A percentile compares a stretch with the other conserved stretches of the same genome.
These are phyloP conservation scores for Fraxinus angustifolia DNA, from an alignment of 305 asterid genomes.

Conservation along the genomic window DNA sequence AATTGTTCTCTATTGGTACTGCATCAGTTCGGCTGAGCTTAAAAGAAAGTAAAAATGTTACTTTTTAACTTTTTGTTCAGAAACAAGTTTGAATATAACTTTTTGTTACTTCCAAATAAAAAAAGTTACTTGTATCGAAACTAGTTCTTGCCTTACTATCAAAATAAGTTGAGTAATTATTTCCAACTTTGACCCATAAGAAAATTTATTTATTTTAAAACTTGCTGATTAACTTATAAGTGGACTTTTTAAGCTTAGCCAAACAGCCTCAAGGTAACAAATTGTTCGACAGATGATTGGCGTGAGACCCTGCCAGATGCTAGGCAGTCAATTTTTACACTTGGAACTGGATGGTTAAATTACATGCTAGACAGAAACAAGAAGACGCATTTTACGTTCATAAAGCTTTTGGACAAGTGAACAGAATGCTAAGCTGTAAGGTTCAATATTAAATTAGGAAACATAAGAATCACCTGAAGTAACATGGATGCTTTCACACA, in stretches of 20 bases:
- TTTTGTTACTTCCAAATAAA: neutral
- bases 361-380: neutral
- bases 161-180: neutral
- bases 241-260: neutral
- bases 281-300: neutral
- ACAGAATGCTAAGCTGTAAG: neutral
- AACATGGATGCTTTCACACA: constrained; percentile 97
- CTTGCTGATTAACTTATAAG: neutral
- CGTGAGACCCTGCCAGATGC: neutral
- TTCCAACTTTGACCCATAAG: neutral
- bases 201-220: neutral
- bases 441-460: neutral
- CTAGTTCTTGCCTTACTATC: neutral
- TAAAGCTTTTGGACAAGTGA: neutral
- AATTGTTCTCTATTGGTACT: too few species aligned
- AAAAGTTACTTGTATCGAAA: neutral
- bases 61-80: neutral
- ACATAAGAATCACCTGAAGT: constrained; percentile 53
- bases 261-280: neutral
- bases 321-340: neutral
- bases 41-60: neutral
- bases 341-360: neutral
- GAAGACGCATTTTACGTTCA: neutral
- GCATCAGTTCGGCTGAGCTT: neutral
- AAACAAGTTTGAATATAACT: neutral